Evolutionary conservation across 2,329 filamentous ascomycete species (phyloP).

Genomic region (Tolypocladium ovalisporum): DNA sequence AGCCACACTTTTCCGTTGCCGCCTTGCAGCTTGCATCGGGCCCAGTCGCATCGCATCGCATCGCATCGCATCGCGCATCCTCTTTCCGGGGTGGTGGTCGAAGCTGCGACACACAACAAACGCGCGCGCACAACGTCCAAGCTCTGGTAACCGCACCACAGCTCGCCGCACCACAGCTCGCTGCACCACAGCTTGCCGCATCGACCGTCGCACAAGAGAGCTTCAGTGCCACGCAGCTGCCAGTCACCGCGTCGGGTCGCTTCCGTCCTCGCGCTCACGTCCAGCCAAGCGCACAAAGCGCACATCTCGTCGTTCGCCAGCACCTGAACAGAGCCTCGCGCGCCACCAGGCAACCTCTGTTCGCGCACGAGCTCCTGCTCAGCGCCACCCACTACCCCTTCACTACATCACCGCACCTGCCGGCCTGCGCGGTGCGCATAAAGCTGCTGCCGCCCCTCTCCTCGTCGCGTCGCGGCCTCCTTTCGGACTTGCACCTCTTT

Average conservation of each 20-base stretch:
- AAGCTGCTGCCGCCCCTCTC: background rate
- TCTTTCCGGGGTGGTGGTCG: background rate
- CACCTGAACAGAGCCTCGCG: background rate
- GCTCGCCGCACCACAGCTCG: background rate
- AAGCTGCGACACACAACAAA: background rate
- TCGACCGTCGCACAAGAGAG: background rate
- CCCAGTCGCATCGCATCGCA: background rate
- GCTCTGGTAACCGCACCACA: background rate
- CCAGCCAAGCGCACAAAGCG: background rate
- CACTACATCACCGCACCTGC: background rate
- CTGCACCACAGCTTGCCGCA: background rate
- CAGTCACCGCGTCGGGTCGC: too few species aligned
- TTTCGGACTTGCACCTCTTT: background rate
- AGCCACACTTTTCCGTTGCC: too few species aligned
- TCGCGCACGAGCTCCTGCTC: background rate
- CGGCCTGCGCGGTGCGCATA: background rate
- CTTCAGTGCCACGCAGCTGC: too few species aligned
- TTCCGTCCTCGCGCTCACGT: too few species aligned
- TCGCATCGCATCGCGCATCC: background rate
- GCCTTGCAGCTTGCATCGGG: background rate
- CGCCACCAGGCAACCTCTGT: background rate
- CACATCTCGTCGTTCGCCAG: background rate
- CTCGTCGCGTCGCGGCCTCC: constrained; percentile 1
- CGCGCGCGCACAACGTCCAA: background rate
- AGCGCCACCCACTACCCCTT: background rate